phyloP scores from a whole-genome alignment of 306 rosid species.

The Dryas drummondii region DNA sequence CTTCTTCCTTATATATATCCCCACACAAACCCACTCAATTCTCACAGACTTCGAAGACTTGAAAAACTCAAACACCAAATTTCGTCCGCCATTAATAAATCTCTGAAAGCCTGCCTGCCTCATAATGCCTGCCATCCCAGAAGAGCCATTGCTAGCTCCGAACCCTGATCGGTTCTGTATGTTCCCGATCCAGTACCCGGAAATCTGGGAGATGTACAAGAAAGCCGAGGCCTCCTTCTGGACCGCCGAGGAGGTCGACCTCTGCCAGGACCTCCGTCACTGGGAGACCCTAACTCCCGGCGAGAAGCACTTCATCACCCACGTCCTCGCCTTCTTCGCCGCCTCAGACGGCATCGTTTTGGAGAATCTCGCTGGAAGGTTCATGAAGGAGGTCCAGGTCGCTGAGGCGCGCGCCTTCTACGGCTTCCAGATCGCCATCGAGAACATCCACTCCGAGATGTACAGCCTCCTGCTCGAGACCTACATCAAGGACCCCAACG shows the following conservation, averaged over 20 bases:
- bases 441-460: conserved; percentile 93
- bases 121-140: conserved; percentile 63
- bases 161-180: conserved; percentile 85
- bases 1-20: conserved; percentile 17
- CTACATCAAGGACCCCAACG: conserved; percentile 58
- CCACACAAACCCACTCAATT: not conserved
- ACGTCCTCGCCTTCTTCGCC: conserved; percentile 85
- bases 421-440: conserved; percentile 87
- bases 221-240: conserved; percentile 89
- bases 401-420: conserved; percentile 89
- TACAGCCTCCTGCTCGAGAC: conserved; percentile 73
- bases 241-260: conserved; percentile 91
- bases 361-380: conserved; percentile 78
- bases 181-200: conserved; percentile 87
- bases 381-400: conserved; percentile 81
- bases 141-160: conserved; percentile 69
- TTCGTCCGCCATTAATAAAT: not conserved
- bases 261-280: conserved; percentile 54
- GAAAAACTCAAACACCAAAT: not conserved
- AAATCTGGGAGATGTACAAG: conserved; percentile 95
- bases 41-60: not conserved
- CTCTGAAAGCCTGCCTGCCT: not conserved
- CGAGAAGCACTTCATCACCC: conserved; percentile 71
- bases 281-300: conserved; percentile 59
- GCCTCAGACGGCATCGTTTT: conserved; percentile 90